A percentile compares a stretch with the other conserved stretches of the same genome.
phyloP scores from a whole-genome alignment of 495 filamentous ascomycete species.

The Hypoxylon cercidicola region DNA sequence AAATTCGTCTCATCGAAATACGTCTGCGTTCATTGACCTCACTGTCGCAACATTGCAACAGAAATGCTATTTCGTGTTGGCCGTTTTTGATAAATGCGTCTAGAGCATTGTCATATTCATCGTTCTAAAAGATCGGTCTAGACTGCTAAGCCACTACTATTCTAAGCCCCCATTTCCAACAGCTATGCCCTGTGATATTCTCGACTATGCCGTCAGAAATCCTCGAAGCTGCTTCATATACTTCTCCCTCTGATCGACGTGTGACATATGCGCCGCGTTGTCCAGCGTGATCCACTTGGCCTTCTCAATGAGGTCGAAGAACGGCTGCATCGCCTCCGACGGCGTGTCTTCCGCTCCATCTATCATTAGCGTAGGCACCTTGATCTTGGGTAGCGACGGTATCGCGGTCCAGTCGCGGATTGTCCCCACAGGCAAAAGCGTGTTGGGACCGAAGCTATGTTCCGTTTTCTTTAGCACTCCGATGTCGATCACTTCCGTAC shows the following conservation, averaged over 20 bases:
- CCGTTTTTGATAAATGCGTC: too few species aligned
- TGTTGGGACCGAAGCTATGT: slow-evolving; percentile 29
- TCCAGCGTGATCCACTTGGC: slow-evolving; percentile 61
- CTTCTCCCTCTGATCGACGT: slow-evolving; percentile 57
- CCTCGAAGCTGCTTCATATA: slow-evolving; percentile 39
- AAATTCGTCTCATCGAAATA: too few species aligned
- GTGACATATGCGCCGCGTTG: slow-evolving; percentile 55
- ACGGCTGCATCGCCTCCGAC: slow-evolving; percentile 56
- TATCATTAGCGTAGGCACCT: slow-evolving; percentile 55
- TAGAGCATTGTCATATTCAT: too few species aligned
- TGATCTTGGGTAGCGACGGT: slow-evolving; percentile 50
- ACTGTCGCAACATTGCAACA: too few species aligned
- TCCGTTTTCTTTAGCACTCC: slow-evolving; percentile 1
- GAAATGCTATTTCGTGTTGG: too few species aligned
- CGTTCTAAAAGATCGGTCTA: too few species aligned
- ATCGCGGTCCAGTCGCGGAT: slow-evolving; percentile 25
- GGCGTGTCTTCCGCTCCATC: slow-evolving; percentile 63
- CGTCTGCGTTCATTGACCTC: too few species aligned
- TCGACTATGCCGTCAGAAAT: slow-evolving; percentile 21
- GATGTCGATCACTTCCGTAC: background rate
- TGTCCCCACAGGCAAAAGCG: slow-evolving; percentile 24
- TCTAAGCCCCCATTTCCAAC: too few species aligned
- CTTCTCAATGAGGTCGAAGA: slow-evolving; percentile 54
- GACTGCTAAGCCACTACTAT: too few species aligned
- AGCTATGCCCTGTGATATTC: too few species aligned